phyloP scores from a whole-genome alignment of 2,329 filamentous ascomycete species.

The Pestalotiopsis sp. region DNA sequence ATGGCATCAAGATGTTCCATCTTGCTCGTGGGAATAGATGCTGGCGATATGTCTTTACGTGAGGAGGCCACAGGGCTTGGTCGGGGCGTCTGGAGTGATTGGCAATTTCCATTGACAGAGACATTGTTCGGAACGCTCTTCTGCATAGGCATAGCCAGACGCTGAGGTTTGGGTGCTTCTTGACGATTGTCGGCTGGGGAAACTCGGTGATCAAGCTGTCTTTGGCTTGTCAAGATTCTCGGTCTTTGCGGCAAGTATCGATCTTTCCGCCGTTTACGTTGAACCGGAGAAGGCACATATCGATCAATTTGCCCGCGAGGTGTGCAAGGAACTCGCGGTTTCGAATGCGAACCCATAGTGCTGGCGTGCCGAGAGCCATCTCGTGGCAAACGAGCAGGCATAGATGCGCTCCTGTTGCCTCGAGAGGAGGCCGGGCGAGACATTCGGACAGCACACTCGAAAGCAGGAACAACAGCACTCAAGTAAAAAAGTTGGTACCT shows the following conservation, averaged over 20 bases:
- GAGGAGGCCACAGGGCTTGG: too few relatives aligned
- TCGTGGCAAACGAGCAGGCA: not conserved
- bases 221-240: not conserved
- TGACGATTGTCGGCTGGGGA: not conserved
- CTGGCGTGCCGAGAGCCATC: not conserved
- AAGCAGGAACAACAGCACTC: not conserved
- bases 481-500: not conserved
- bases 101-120: too few relatives aligned
- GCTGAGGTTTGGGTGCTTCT: not conserved
- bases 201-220: not conserved
- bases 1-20: too few relatives aligned
- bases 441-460: not conserved
- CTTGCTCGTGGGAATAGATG: too few relatives aligned
- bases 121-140: too few relatives aligned
- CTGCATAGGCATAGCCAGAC: too few relatives aligned
- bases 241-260: not conserved
- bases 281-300: not conserved
- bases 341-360: not conserved
- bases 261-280: not conserved
- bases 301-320: not conserved
- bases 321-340: not conserved
- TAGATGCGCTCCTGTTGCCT: not conserved
- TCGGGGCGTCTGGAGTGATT: too few relatives aligned
- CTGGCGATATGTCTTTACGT: too few relatives aligned
- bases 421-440: not conserved